A percentile compares a stretch with the other conserved stretches of the same genome.
These are phyloP conservation scores for Drechslerella coelobrocha DNA, from an alignment of 2,329 filamentous ascomycete genomes.

Conservation along the genomic window DNA sequence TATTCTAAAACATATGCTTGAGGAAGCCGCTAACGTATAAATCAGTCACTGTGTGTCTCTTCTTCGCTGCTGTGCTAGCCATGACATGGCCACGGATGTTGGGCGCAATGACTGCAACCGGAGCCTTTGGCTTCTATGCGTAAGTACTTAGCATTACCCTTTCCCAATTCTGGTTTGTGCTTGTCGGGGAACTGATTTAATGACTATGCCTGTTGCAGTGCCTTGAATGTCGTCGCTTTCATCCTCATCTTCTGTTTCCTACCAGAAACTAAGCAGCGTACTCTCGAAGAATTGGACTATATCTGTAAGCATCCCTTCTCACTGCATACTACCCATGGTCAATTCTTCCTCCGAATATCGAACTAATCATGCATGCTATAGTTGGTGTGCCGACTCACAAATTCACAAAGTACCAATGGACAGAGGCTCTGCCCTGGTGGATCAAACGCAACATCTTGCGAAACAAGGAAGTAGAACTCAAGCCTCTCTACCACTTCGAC, in stretches of 20 bases:
- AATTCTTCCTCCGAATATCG: neutral
- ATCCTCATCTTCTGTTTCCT: constrained; percentile 66
- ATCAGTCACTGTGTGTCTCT: constrained; percentile 69
- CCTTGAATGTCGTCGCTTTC: constrained; percentile 65
- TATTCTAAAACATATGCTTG: neutral
- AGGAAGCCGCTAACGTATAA: constrained; percentile 2
- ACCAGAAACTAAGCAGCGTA: constrained; percentile 67
- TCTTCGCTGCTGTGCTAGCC: constrained; percentile 65
- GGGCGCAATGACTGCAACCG: constrained; percentile 59
- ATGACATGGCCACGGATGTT: constrained; percentile 70
- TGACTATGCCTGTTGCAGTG: constrained; percentile 39
- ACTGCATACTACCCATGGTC: neutral
- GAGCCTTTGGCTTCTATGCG: constrained; percentile 66
- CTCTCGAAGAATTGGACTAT: constrained; percentile 64
- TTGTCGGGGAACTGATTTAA: neutral
- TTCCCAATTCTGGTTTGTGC: no score
- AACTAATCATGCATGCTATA: constrained; percentile 50
- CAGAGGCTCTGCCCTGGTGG: constrained; percentile 68
- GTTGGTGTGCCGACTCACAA: constrained; percentile 67
- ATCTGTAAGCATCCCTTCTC: constrained; percentile 59
- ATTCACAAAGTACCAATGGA: constrained; percentile 67
- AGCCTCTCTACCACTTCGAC: constrained; percentile 65
- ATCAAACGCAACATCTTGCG: constrained; percentile 66
- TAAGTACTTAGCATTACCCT: constrained; percentile 22
- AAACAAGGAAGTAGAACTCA: constrained; percentile 61